Conservation (phyloP, 2,329 filamentous ascomycete genomes). For the Xylaria sp. region DNA sequence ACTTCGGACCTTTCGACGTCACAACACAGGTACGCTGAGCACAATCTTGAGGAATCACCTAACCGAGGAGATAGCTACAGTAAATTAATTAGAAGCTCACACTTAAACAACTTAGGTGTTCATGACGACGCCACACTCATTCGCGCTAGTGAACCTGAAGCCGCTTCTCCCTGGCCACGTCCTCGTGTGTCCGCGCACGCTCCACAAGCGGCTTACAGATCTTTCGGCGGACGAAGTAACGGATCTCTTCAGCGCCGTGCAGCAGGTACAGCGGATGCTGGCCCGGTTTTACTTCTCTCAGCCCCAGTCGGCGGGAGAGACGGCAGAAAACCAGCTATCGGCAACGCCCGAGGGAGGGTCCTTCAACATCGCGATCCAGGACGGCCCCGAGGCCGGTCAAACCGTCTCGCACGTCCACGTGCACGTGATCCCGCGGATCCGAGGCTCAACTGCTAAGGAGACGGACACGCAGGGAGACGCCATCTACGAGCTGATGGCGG, state of each 20-base stretch:
- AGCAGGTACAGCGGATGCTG: slow-evolving; percentile 80
- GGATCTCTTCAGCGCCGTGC: slow-evolving; percentile 88
- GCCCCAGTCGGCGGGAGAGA: not conserved
- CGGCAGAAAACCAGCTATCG: slow-evolving; percentile 56
- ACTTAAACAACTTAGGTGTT: slow-evolving; percentile 70
- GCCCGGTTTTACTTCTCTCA: slow-evolving; percentile 58
- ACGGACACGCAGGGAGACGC: slow-evolving; percentile 36
- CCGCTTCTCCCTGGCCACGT: slow-evolving; percentile 92
- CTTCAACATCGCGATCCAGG: slow-evolving; percentile 95
- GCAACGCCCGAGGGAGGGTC: slow-evolving; percentile 62
- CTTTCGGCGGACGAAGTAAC: slow-evolving; percentile 72
- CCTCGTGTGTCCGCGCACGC: slow-evolving; percentile 77
- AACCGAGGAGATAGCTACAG: not conserved
- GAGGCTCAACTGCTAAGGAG: slow-evolving; percentile 39
- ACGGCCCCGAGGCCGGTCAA: slow-evolving; percentile 88
- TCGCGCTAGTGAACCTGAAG: slow-evolving; percentile 93
- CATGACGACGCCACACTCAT: slow-evolving; percentile 77
- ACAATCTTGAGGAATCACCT: no score
- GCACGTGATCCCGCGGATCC: slow-evolving; percentile 57
- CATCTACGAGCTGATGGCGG: slow-evolving; percentile 83
- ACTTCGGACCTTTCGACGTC: slow-evolving; percentile 79
- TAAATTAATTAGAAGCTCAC: not conserved
- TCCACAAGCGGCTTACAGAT: slow-evolving; percentile 75
- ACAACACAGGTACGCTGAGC: slow-evolving; percentile 67
- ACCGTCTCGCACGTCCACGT: slow-evolving; percentile 93